Percentiles rank a stretch among this genome's conserved stretches.
Evolutionary conservation across 2,329 filamentous ascomycete genomes (phyloP).

Genomic region (Dothideomycetes sp.): DNA sequence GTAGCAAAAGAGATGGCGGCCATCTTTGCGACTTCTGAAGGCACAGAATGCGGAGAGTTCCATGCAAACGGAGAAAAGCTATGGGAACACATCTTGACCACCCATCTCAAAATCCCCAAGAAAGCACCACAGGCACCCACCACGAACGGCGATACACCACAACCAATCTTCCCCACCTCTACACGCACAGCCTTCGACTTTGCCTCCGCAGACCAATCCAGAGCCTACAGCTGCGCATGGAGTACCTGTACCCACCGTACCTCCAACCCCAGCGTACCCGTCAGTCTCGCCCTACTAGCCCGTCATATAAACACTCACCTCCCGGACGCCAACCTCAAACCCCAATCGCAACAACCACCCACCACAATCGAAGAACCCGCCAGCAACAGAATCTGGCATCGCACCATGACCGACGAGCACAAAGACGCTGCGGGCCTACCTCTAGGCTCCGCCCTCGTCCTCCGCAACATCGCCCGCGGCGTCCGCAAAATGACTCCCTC

Average conservation of each 20-base stretch:
- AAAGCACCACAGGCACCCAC: conserved; percentile 35
- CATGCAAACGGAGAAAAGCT: conserved; percentile 56
- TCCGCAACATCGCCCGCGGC: conserved; percentile 62
- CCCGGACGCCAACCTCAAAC: conserved; percentile 31
- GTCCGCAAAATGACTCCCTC: conserved; percentile 26
- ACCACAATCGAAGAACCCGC: conserved; percentile 12
- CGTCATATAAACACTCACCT: conserved; percentile 61
- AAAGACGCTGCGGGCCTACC: conserved; percentile 64
- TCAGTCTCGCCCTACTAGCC: conserved; percentile 23
- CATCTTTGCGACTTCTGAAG: conserved; percentile 26
- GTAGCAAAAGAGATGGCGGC: conserved; percentile 15
- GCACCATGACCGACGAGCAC: conserved; percentile 41
- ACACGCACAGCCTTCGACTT: conserved; percentile 22
- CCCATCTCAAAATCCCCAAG: conserved; percentile 52
- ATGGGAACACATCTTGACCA: conserved; percentile 60
- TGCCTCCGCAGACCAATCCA: conserved; percentile 26
- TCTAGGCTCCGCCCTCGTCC: conserved; percentile 65
- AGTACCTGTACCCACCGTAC: conserved; percentile 52
- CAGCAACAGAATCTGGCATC: conserved; percentile 28
- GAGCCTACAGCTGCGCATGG: conserved; percentile 56
- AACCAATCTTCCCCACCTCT: neutral
- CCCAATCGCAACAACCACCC: conserved; percentile 22
- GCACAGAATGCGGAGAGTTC: conserved; percentile 43
- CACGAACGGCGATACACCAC: conserved; percentile 1
- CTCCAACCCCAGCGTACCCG: conserved; percentile 21